These are phyloP conservation scores for Suhomyces anneliseae DNA, from an alignment of 1,139 yeast species.

Conservation along the genomic window DNA sequence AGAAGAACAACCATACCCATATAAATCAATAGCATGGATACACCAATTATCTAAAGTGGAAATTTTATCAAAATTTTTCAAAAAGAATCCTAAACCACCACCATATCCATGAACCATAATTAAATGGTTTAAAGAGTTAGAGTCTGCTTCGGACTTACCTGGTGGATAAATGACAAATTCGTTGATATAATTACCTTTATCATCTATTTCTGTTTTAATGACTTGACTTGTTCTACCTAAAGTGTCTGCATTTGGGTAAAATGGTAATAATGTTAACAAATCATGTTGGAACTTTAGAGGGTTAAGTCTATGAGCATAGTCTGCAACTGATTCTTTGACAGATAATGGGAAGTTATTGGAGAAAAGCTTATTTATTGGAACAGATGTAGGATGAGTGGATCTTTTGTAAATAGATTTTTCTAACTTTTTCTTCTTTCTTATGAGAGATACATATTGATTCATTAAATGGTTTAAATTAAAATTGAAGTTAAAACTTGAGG, in stretches of 20 bases:
- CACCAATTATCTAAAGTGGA: slow-evolving; percentile 48
- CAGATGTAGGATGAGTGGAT: slow-evolving; percentile 64
- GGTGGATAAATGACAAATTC: slow-evolving; percentile 61
- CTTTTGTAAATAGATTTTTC: slow-evolving; percentile 31
- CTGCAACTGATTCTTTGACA: slow-evolving; percentile 49
- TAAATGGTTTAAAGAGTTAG: slow-evolving; percentile 50
- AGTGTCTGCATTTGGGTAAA: slow-evolving; percentile 35
- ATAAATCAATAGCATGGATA: slow-evolving; percentile 67
- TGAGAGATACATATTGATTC: not conserved
- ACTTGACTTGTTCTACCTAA: slow-evolving; percentile 34
- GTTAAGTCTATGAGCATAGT: slow-evolving; percentile 44
- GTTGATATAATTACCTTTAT: slow-evolving; percentile 51
- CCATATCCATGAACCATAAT: slow-evolving; percentile 78
- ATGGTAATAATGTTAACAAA: slow-evolving; percentile 43
- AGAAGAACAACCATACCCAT: slow-evolving; percentile 78
- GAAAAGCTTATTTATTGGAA: slow-evolving; percentile 54
- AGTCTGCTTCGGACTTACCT: slow-evolving; percentile 27
- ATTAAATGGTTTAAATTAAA: slow-evolving; percentile 11
- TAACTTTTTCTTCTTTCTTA: slow-evolving; percentile 1
- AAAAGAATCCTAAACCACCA: slow-evolving; percentile 70
- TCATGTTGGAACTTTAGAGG: slow-evolving; percentile 54
- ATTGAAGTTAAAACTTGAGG: slow-evolving; percentile 14
- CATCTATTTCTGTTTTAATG: slow-evolving; percentile 40
- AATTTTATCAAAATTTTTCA: slow-evolving; percentile 59
- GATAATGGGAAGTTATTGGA: slow-evolving; percentile 59